Evolutionary conservation across 441 rosid species (phyloP), one percentile per base, ranked within the genome.

Genomic region (Syzygium malaccense): DNA sequence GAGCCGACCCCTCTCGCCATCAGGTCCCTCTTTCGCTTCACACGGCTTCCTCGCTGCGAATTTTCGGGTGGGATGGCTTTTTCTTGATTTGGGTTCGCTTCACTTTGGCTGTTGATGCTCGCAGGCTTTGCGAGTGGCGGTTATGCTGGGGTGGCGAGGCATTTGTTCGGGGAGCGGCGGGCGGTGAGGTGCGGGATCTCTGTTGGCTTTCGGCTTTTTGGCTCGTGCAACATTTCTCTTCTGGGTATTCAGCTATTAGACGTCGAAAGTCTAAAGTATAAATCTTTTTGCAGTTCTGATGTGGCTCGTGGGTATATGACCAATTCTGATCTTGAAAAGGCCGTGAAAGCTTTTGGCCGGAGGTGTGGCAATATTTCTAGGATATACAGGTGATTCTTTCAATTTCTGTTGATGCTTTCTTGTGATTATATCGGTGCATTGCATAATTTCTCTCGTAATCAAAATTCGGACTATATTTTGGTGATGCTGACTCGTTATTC

Each of bases 341-440:
- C 97, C 6, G 92, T 96, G 94, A 96, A 94, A 90, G 95, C 90
- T 68, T 95, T 96, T 78, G 92, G 96, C 86, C 91, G 86, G 86
- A 95, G 97, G 90, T 98, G 99, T 87, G 92, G 95, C 86, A 94
- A 92, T 89, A 95, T 98, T 90, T 98, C 97, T 87, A 94, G 98
- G 94, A 90, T 95, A 66, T 97, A 96, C 94, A 97, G 98, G 99
- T 98, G 91, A 91, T 85, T 32, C 66, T 64, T 37, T 28, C 41
- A 25, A 60, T 54, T 68, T 56, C 55, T 5, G 1, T 53, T 25
- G 17, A 48, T 45, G 62, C 19, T 32, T 55, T 54, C n/a, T 85
- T 32, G 68, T 86, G 79, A n/a, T 60, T 48, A 32, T 48, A 26
- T 85, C 48, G 7, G 57, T 55, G 48, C 86, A 32, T 55, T 20